Base-by-base conservation (phyloP, 768 basidiomycete species). In the Boletus tylopilopsis region DNA sequence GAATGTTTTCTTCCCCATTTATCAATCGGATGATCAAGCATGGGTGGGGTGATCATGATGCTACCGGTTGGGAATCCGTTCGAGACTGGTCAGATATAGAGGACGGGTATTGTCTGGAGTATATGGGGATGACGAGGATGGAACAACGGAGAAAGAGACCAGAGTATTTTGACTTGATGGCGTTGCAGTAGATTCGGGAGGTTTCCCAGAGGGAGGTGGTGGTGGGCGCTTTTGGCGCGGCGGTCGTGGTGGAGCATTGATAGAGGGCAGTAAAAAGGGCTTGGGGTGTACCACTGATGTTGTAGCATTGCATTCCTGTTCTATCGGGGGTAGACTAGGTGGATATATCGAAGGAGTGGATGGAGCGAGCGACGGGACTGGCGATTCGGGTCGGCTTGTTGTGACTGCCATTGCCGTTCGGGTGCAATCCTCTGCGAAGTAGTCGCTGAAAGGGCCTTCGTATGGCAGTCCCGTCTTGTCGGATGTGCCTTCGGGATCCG, bases 271-370 rank as follows among this genome's bases (percentile, higher is more conserved):
- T 21, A 25, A 15, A 22, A 38, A 27, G 15, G 45, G 39, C 10
- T 43, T 22, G 22, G 54, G 41, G 19, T 41, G 19, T 34, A 49
- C 18, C 15, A 44, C 29, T n/a, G 42, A 64, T 37, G 72, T 71
- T 15, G 29, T 43, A 15, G 10, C 15, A 5, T 45, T 13, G 18
- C 22, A n/a, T 30, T 50, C 49, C 7, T 23, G 36, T n/a, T 68
- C 67, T 32, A 47, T 55, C 13, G 66, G 65, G 22, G 74, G 73
- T 15, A 80, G 59, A 49, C 69, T 74, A 1, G 73, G 64, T 9
- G 78, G 75, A 54, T 79, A 78, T 24, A 78, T 71, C 0, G 80
- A 79, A 40, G 78, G 77, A 39, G 73, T 76, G 18, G 77, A 77
- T 39, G 70, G 73, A 35, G 73, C 63, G 23, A 64, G 57, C 4